A percentile compares a stretch with the other conserved stretches of the same genome.
Evolutionary conservation across 371 early-diverging fungal species (phyloP).

Genomic region (Circinella minor): DNA sequence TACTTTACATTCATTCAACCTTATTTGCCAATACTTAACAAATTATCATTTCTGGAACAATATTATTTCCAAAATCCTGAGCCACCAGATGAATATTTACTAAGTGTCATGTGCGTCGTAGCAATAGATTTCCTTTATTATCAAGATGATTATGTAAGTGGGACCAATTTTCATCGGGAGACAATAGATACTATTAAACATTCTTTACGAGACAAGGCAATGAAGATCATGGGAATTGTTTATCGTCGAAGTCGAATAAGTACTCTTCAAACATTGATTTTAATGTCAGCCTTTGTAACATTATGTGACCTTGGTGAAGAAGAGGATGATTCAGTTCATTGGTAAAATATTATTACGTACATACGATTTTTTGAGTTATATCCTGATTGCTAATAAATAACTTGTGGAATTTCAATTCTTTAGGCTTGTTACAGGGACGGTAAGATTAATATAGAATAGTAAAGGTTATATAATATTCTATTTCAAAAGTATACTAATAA

Average conservation of each 20-base stretch:
- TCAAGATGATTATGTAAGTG: constrained; percentile 9
- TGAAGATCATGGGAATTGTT: constrained; percentile 22
- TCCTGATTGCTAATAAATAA: not conserved
- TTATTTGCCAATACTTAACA: constrained; percentile 40
- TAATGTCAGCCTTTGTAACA: constrained; percentile 31
- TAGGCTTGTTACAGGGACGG: constrained; percentile 15
- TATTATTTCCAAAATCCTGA: constrained; percentile 43
- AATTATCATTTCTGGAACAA: constrained; percentile 40
- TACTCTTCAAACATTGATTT: constrained; percentile 34
- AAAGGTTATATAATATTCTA: no score
- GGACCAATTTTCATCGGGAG: constrained; percentile 9
- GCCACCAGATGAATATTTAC: constrained; percentile 39
- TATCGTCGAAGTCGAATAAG: constrained; percentile 34
- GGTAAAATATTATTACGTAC: not conserved
- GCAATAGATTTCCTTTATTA: constrained; percentile 14
- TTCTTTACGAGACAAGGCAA: constrained; percentile 22
- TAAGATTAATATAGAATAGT: not conserved
- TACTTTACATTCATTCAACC: constrained; percentile 39
- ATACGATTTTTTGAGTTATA: not conserved
- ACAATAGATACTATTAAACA: constrained; percentile 14
- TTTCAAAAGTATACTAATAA: no score
- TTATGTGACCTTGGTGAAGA: not conserved
- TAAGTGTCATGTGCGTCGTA: constrained; percentile 30
- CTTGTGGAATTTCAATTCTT: not conserved
- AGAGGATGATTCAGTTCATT: constrained; percentile 11